Evolutionary conservation across 129 eudicot species (phyloP), one percentile per base, ranked within the genome.

Genomic region (Arctium lappa): DNA sequence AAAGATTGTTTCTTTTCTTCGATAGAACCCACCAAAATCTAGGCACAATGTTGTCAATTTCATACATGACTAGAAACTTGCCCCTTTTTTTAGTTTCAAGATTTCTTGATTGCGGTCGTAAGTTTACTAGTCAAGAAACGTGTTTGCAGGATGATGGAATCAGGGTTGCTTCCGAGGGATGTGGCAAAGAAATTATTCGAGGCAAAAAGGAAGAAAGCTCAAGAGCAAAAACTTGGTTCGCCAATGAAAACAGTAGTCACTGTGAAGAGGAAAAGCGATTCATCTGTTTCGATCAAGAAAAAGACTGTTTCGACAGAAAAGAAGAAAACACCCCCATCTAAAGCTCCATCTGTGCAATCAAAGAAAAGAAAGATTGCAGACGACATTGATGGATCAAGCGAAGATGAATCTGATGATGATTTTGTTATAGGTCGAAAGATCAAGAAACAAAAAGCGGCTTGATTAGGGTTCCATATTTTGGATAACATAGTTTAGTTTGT

Each of bases 81-180:
- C 72, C 11, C n/a, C 3, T 7, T 18, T 40, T 42, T 48, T 53
- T n/a, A 29, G 22, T 74, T 39, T 48, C 60, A 31, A 32, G 85
- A 75, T 68, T 68, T 68, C 39, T 68, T 44, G 56, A 68, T 65
- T 22, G 77, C 50, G 69, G n/a, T 18, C 4, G 0, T 69, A 65
- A 78, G 2, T 62, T 62, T 27, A 63, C 72, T 37, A 66, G 40
- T 69, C 9, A 31, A 56, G 63, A 69, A 38, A 72, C 77, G 86
- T 30, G 73, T 6, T 50, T 85, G 60, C 78, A 94, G 98, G 98
- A 89, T 94, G 98, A 94, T 94, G 98, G 98, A 94, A 87, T 79
- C 85, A 5, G 97, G 98, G 78, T 88, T 94, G 88, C 93, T 94
- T 65, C 85, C 91, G 15, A 88, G 83, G 86, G 97, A 92, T 6